Percentiles rank a stretch among this genome's conserved stretches.
These are phyloP conservation scores for Salix brachista DNA, from an alignment of 345 rosid species.

Conservation along the genomic window DNA sequence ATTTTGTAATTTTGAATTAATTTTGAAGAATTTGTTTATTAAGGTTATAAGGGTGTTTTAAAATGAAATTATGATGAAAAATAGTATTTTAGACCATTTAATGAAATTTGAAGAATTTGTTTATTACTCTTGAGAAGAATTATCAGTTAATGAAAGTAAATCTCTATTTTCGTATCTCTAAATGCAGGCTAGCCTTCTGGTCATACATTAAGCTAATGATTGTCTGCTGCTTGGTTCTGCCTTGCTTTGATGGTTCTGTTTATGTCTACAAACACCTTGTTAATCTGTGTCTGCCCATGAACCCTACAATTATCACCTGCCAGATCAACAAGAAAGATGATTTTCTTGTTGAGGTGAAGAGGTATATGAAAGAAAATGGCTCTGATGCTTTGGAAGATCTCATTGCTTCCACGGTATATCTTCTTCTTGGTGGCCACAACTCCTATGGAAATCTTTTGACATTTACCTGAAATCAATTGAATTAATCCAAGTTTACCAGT, in stretches of 20 bases:
- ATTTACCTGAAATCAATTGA: neutral
- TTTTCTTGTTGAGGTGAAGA: slow-evolving; percentile 8
- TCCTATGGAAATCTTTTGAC: neutral
- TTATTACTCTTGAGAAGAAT: neutral
- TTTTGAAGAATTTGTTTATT: no score
- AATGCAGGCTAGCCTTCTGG: slow-evolving; percentile 27
- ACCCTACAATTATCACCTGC: slow-evolving; percentile 1
- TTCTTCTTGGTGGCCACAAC: neutral
- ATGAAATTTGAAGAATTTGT: no score
- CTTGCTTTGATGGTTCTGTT: slow-evolving; percentile 30
- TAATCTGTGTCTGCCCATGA: slow-evolving; percentile 19
- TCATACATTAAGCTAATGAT: slow-evolving; percentile 23
- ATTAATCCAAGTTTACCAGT: neutral
- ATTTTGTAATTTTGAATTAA: no score
- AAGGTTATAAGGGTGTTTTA: no score
- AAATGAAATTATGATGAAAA: no score
- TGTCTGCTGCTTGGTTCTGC: slow-evolving; percentile 17
- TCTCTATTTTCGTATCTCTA: neutral
- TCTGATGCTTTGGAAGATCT: slow-evolving; percentile 22
- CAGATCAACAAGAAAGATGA: slow-evolving; percentile 13
- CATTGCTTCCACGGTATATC: slow-evolving; percentile 14
- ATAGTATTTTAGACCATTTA: no score
- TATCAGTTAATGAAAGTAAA: neutral
- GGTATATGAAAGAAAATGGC: slow-evolving; percentile 12
- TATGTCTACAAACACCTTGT: slow-evolving; percentile 25